Evolutionary conservation across 768 basidiomycete genomes (phyloP).

Genomic region (Rhodotorula graminis): DNA sequence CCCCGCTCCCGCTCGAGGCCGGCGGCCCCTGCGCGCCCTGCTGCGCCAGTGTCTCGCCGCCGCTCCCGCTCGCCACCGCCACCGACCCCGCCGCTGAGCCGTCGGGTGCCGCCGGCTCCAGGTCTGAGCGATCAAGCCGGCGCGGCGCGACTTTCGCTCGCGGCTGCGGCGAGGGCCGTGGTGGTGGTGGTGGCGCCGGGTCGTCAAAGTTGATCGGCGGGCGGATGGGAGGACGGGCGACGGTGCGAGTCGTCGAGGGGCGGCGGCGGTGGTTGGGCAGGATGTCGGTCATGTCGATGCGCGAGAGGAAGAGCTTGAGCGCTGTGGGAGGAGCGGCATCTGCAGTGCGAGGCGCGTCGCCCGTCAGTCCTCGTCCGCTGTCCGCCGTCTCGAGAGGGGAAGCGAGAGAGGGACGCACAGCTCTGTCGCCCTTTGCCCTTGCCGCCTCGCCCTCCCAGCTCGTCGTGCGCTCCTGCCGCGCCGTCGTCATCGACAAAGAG

Average conservation of each 20-base stretch:
- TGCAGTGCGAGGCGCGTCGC: neutral
- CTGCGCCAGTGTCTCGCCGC: neutral
- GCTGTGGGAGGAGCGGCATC: neutral
- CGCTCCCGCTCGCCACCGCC: neutral
- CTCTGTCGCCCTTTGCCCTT: neutral
- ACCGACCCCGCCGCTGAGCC: too few relatives aligned
- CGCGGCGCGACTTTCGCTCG: neutral
- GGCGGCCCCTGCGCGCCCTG: too few relatives aligned
- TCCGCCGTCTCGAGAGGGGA: too few relatives aligned
- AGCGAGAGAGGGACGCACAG: neutral
- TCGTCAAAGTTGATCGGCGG: conserved; percentile 1
- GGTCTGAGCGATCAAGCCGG: too few relatives aligned
- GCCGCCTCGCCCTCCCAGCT: neutral
- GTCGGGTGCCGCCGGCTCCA: too few relatives aligned
- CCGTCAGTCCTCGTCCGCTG: too few relatives aligned
- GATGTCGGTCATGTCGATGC: conserved; percentile 20
- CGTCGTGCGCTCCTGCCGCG: neutral
- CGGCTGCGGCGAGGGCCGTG: too few relatives aligned
- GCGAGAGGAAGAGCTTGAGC: conserved; percentile 24
- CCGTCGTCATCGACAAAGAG: conserved; percentile 24
- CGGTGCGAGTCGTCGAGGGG: neutral
- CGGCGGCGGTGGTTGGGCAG: conserved; percentile 8
- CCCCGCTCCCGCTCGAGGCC: too few relatives aligned
- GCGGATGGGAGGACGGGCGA: neutral
- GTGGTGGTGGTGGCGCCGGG: neutral